A percentile compares a stretch with the other conserved stretches of the same genome.
These are phyloP conservation scores for Leptographium lundbergii DNA, from an alignment of 2,329 filamentous ascomycete genomes.

Conservation along the genomic window DNA sequence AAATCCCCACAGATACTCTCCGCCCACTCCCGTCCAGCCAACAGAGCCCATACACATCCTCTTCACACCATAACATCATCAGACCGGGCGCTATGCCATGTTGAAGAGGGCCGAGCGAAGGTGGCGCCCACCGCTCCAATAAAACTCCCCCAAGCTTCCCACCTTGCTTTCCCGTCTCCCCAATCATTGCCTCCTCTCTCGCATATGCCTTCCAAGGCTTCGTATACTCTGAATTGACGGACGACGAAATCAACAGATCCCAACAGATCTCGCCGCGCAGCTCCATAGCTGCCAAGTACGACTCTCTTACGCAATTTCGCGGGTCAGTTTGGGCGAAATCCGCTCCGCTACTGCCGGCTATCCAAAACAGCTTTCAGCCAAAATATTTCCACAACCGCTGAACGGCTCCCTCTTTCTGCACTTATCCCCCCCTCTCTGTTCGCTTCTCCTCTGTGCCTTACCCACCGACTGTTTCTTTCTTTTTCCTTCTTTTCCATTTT, in stretches of 20 bases:
- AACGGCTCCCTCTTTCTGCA: not conserved
- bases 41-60: not conserved
- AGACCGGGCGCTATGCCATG: not conserved
- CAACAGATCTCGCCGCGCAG: not conserved
- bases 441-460: not conserved
- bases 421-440: not conserved
- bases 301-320: constrained; percentile 1
- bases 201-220: not conserved
- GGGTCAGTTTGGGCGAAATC: constrained; percentile 1
- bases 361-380: constrained; percentile 3
- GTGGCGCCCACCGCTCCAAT: constrained; percentile 1
- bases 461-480: not conserved
- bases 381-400: not conserved
- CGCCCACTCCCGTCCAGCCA: not conserved
- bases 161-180: not conserved
- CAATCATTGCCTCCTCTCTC: not conserved
- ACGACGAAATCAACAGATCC: not conserved
- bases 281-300: not conserved
- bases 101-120: not conserved
- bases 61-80: not conserved
- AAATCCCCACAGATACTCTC: not conserved
- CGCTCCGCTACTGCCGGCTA: not conserved
- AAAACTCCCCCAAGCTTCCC: not conserved
- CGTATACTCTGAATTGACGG: not conserved
- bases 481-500: not conserved